Percentiles rank a stretch among this genome's conserved stretches.
Conservation (phyloP, 140 eudicot genomes). For the Ambrosia hybrid region DNA sequence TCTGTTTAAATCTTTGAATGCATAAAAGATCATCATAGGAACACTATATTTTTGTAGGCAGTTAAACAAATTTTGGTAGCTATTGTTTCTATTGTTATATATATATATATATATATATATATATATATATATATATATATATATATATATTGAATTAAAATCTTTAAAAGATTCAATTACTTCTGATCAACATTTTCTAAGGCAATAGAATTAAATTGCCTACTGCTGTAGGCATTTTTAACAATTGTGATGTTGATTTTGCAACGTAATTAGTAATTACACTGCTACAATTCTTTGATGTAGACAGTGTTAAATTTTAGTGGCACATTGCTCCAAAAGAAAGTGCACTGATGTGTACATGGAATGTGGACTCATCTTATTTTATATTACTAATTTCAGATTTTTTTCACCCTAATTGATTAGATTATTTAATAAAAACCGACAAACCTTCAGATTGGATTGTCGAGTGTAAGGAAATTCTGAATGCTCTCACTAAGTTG, state of each 20-base stretch:
- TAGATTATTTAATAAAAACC: too few relatives aligned
- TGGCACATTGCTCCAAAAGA: not conserved
- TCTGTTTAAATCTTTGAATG: too few relatives aligned
- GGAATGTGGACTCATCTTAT: constrained; percentile 4
- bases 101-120: too few relatives aligned
- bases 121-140: too few relatives aligned
- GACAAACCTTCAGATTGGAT: constrained; percentile 63
- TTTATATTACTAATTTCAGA: constrained; percentile 47
- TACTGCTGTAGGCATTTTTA: not conserved
- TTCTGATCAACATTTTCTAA: too few relatives aligned
- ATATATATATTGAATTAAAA: too few relatives aligned
- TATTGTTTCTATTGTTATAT: too few relatives aligned
- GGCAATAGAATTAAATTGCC: too few relatives aligned
- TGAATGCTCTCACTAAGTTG: constrained; percentile 90
- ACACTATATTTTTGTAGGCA: too few relatives aligned
- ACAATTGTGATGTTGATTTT: not conserved
- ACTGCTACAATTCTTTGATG: not conserved
- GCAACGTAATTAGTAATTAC: not conserved
- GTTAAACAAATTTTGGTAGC: too few relatives aligned
- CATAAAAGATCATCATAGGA: too few relatives aligned
- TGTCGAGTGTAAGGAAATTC: constrained; percentile 96
- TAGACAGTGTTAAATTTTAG: not conserved
- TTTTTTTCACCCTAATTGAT: constrained; percentile 4
- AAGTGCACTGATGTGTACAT: not conserved
- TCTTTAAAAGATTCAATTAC: too few relatives aligned